phyloP scores from a whole-genome alignment of 345 rosid species.

The Corchorus capsularis region DNA sequence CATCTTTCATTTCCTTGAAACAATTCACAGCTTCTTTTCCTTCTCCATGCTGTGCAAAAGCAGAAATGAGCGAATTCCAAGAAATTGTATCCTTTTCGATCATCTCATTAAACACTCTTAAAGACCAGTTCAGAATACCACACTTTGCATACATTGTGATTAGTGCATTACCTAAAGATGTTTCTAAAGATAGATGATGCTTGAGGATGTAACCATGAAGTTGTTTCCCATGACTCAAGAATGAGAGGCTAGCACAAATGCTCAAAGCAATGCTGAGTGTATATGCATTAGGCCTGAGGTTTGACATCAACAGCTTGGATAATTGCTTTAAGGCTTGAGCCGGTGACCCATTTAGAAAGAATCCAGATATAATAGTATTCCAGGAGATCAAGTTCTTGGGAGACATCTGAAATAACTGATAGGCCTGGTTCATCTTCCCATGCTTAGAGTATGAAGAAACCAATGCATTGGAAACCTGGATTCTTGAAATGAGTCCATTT shows the following conservation, averaged over 20 bases:
- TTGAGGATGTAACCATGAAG: constrained; percentile 55
- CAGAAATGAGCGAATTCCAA: constrained; percentile 76
- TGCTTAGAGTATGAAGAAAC: constrained; percentile 66
- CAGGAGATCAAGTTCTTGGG: constrained; percentile 62
- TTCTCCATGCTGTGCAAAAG: constrained; percentile 69
- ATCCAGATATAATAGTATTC: constrained; percentile 69
- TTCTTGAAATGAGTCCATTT: constrained; percentile 49
- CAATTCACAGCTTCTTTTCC: constrained; percentile 57
- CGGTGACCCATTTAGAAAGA: constrained; percentile 49
- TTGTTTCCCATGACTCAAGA: constrained; percentile 56
- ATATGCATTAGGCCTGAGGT: constrained; percentile 51
- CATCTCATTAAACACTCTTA: constrained; percentile 52
- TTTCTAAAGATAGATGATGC: constrained; percentile 36
- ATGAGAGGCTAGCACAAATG: constrained; percentile 51
- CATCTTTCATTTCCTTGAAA: constrained; percentile 50
- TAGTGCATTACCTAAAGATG: constrained; percentile 59
- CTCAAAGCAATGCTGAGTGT: constrained; percentile 56
- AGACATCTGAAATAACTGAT: constrained; percentile 44
- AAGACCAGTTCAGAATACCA: constrained; percentile 54
- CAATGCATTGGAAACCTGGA: constrained; percentile 67
- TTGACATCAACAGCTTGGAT: constrained; percentile 45
- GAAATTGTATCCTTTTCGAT: constrained; percentile 54
- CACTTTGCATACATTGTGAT: constrained; percentile 71
- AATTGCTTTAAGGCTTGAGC: constrained; percentile 48
- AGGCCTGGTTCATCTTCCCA: constrained; percentile 50